phyloP scores from a whole-genome alignment of 805 yeast species.

The Priceomyces medius region DNA sequence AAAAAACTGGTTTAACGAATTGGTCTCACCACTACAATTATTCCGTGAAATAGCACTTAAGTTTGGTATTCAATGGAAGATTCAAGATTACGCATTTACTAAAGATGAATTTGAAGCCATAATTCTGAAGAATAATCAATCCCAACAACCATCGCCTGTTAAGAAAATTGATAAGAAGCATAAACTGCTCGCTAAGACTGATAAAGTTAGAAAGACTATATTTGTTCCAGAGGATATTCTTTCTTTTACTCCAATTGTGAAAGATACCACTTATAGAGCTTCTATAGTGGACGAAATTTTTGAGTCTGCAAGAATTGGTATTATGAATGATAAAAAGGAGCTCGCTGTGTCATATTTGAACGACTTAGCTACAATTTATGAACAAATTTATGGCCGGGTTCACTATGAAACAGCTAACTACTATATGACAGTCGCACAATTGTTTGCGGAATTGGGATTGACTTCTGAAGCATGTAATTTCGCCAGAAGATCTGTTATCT shows the following conservation, averaged over 20 bases:
- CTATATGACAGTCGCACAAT: slow-evolving; percentile 62
- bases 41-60: slow-evolving; percentile 72
- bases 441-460: slow-evolving; percentile 60
- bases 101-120: slow-evolving; percentile 35
- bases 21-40: slow-evolving; percentile 42
- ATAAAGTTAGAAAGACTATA: slow-evolving; percentile 36
- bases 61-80: slow-evolving; percentile 84
- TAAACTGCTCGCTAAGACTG: slow-evolving; percentile 11
- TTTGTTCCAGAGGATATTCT: slow-evolving; percentile 62
- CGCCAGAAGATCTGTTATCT: slow-evolving; percentile 65
- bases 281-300: slow-evolving; percentile 71
- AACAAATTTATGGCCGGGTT: slow-evolving; percentile 79
- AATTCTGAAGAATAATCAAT: neutral
- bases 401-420: slow-evolving; percentile 77
- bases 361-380: slow-evolving; percentile 71
- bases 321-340: slow-evolving; percentile 43
- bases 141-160: neutral
- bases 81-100: slow-evolving; percentile 49
- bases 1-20: slow-evolving; percentile 42
- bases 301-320: slow-evolving; percentile 54
- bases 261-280: slow-evolving; percentile 67
- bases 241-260: slow-evolving; percentile 71
- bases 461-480: slow-evolving; percentile 58
- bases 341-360: slow-evolving; percentile 62
- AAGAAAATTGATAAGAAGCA: slow-evolving; percentile 29